phyloP scores from a whole-genome alignment of 352 stramenopile species.

The Stephanocyclus meneghinianus region DNA sequence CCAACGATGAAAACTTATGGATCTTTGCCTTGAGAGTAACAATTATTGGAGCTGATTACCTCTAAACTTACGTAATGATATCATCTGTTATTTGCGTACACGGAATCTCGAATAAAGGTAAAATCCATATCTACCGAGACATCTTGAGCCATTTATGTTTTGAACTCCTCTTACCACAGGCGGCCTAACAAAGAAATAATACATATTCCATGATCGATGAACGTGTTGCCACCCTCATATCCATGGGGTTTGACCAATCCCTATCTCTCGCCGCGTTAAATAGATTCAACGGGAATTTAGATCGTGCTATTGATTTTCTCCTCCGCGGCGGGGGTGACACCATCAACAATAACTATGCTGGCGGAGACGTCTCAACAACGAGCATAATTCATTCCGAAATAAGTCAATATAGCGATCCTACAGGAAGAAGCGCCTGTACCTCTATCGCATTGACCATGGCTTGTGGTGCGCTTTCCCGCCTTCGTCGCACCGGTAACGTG shows the following conservation, averaged over 20 bases:
- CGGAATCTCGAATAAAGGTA: too few relatives aligned
- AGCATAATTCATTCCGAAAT: constrained; percentile 34
- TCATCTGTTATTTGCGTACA: too few relatives aligned
- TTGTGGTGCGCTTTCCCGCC: constrained; percentile 26
- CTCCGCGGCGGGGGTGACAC: constrained; percentile 20
- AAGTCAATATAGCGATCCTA: constrained; percentile 66
- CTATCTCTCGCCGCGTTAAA: constrained; percentile 41
- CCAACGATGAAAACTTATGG: too few relatives aligned
- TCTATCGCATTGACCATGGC: constrained; percentile 70
- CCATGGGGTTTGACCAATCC: constrained; percentile 63
- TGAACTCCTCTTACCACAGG: too few relatives aligned
- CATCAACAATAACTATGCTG: neutral
- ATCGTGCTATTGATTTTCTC: constrained; percentile 62
- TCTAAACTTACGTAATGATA: too few relatives aligned
- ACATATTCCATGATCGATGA: neutral
- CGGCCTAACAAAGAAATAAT: too few relatives aligned
- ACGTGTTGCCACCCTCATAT: constrained; percentile 21
- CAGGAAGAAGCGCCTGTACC: constrained; percentile 72
- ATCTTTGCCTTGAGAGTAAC: too few relatives aligned
- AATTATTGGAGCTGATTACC: too few relatives aligned
- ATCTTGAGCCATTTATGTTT: too few relatives aligned
- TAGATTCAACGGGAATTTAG: constrained; percentile 55
- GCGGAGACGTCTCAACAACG: neutral
- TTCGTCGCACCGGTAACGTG: neutral
- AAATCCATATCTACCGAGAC: too few relatives aligned